Conservation (phyloP, 2,329 filamentous ascomycete genomes). For the Trichophyton verrucosum region DNA sequence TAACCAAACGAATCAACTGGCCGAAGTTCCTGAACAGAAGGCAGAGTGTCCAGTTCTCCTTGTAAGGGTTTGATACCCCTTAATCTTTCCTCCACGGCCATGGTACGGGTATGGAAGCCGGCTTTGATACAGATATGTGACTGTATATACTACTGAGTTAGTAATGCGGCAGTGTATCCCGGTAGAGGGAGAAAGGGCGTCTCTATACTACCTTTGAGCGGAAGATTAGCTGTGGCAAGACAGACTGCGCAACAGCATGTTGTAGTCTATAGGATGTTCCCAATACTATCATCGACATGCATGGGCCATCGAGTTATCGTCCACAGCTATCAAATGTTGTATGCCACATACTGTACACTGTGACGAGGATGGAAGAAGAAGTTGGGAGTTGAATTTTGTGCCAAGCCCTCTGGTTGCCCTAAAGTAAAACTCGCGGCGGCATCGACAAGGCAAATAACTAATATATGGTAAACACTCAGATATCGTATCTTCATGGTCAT, state of each 20-base stretch:
- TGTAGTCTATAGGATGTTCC: neutral
- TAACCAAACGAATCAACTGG: conserved; percentile 32
- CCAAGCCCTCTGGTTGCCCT: neutral
- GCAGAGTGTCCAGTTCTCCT: conserved; percentile 29
- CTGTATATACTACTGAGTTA: neutral
- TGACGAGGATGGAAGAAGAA: too few species aligned
- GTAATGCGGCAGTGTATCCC: neutral
- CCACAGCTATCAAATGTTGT: neutral
- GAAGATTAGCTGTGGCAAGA: neutral
- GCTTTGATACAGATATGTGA: neutral
- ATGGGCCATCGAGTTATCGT: too few species aligned
- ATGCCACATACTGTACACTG: too few species aligned
- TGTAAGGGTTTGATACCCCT: conserved; percentile 20
- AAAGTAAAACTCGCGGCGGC: neutral
- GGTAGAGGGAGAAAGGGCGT: neutral
- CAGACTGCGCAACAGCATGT: neutral
- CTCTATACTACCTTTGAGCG: neutral
- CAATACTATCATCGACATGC: neutral
- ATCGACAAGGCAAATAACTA: too few species aligned
- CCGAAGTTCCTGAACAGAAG: conserved; percentile 33
- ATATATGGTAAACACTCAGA: too few species aligned
- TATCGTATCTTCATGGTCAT: too few species aligned
- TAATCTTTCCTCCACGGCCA: conserved; percentile 8
- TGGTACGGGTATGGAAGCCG: neutral
- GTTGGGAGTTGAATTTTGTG: neutral